Evolutionary conservation across 2,329 filamentous ascomycete species (phyloP), one percentile per base, ranked within the genome.

Genomic region (Trichoderma cornu-damae): DNA sequence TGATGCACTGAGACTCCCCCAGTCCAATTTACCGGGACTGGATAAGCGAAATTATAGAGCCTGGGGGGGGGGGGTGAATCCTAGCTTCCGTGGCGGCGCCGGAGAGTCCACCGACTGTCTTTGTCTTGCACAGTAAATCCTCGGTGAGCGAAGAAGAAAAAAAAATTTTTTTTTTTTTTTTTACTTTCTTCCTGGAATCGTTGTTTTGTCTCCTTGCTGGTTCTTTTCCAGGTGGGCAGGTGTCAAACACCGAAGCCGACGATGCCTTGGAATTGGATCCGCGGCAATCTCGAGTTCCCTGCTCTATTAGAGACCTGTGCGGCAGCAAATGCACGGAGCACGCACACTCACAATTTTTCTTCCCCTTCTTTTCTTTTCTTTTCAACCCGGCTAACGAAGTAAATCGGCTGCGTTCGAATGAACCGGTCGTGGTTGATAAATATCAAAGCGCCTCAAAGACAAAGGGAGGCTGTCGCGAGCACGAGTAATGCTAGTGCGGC

Each of bases 31-130:
- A 67, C 65, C 66, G 60, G 66, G 64, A 65, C 66, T 60, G 61
- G 61, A 62, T 65, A 66, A 71, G 69, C 69, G 69, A 71, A 66
- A 71, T 71, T 69, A 71, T 59, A 63, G 62, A 61, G 61, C 64
- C 57, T 59, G 49, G 61, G 63, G 53, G 62, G 49, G 61, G 63
- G 53, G 62, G 62, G 57, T 57, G 61, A 62, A 62, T 67, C 62
- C 65, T 56, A 57, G 51, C 46, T 50, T 59, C 51, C 50, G 55
- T 26, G 24, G 56, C 42, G 26, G 56, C 24, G 40, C 48, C 56
- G 22, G 40, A 28, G 56, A 38, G 34, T 42, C 42, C 42, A 34
- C 49, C 32, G n/a, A 22, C n/a, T 53, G 51, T 42, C 51, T 53
- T 53, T 44, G 28, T 42, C n/a, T n/a, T n/a, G n/a, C n/a, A n/a